phyloP scores from a whole-genome alignment of 2,329 filamentous ascomycete genomes.

The Magnaporthiopsis rhizophila region DNA sequence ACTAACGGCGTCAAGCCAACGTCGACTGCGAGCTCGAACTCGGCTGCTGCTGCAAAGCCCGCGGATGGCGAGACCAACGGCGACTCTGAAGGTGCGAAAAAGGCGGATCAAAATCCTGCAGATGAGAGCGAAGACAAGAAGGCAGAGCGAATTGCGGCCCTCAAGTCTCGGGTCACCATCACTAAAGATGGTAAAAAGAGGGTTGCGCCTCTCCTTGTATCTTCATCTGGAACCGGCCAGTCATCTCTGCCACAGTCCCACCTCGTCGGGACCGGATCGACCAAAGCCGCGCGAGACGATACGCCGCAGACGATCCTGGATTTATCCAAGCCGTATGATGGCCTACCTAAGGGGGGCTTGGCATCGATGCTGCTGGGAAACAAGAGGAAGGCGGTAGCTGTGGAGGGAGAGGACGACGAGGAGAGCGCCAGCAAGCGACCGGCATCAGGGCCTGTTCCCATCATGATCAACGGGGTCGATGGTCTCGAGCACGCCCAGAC shows the following conservation, averaged over 20 bases:
- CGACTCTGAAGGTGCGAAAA: conserved; percentile 20
- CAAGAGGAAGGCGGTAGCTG: conserved; percentile 71
- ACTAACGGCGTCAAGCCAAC: conserved; percentile 41
- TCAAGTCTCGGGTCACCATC: conserved; percentile 89
- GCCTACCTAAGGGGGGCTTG: conserved; percentile 82
- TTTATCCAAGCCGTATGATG: conserved; percentile 88
- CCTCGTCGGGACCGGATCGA: conserved; percentile 67
- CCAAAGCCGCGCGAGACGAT: conserved; percentile 57
- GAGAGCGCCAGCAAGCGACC: conserved; percentile 38
- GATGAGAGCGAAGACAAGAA: conserved; percentile 44
- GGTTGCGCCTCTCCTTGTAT: conserved; percentile 85
- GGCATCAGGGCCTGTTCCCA: conserved; percentile 47
- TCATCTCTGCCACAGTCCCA: conserved; percentile 86
- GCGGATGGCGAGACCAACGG: conserved; percentile 7
- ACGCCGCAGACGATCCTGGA: conserved; percentile 78
- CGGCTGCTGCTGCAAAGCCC: neutral
- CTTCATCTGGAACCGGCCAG: conserved; percentile 76
- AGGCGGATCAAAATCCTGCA: conserved; percentile 23
- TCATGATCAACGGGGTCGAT: conserved; percentile 68
- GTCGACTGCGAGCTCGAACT: neutral
- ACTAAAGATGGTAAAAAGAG: conserved; percentile 97
- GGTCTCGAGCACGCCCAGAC: conserved; percentile 70
- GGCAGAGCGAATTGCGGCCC: conserved; percentile 44
- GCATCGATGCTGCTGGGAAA: conserved; percentile 83
- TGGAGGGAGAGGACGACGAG: conserved; percentile 67